These are phyloP conservation scores for Chalaropsis ovoidea DNA, from an alignment of 2,329 filamentous ascomycete genomes.

Conservation along the genomic window DNA sequence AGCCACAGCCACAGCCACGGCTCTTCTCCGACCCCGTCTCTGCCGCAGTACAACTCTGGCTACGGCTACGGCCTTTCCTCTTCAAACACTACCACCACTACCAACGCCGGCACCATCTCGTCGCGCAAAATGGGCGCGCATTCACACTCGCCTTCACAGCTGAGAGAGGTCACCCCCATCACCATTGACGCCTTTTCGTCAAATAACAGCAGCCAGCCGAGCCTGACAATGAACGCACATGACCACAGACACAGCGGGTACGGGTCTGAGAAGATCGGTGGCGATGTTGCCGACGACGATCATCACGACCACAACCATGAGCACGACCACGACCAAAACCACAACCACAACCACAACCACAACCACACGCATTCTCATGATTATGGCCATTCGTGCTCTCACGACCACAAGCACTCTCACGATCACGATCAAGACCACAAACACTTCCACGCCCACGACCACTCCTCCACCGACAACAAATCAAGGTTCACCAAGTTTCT, in stretches of 20 bases:
- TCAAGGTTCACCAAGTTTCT: constrained; percentile 64
- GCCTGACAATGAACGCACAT: constrained; percentile 1
- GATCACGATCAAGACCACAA: constrained; percentile 29
- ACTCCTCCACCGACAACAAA: constrained; percentile 25
- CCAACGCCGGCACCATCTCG: background rate
- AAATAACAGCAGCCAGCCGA: background rate
- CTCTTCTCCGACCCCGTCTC: background rate
- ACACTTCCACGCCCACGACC: constrained; percentile 30
- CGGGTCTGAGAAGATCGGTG: constrained; percentile 8
- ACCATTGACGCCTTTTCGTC: constrained; percentile 16
- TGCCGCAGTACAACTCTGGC: constrained; percentile 4
- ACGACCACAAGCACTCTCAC: constrained; percentile 30
- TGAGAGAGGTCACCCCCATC: constrained; percentile 4
- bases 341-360: constrained; percentile 29
- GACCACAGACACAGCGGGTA: constrained; percentile 13
- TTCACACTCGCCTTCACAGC: constrained; percentile 16
- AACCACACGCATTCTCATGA: constrained; percentile 28
- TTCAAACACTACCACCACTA: background rate
- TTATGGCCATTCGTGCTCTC: background rate
- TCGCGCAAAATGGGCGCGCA: constrained; percentile 23
- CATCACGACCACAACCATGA: constrained; percentile 27
- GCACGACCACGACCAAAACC: constrained; percentile 28
- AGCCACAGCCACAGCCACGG: background rate
- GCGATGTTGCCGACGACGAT: background rate
- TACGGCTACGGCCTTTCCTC: background rate